These are phyloP conservation scores for Fusarium fracticaudum DNA, from an alignment of 2,329 filamentous ascomycete species.

Conservation along the genomic window DNA sequence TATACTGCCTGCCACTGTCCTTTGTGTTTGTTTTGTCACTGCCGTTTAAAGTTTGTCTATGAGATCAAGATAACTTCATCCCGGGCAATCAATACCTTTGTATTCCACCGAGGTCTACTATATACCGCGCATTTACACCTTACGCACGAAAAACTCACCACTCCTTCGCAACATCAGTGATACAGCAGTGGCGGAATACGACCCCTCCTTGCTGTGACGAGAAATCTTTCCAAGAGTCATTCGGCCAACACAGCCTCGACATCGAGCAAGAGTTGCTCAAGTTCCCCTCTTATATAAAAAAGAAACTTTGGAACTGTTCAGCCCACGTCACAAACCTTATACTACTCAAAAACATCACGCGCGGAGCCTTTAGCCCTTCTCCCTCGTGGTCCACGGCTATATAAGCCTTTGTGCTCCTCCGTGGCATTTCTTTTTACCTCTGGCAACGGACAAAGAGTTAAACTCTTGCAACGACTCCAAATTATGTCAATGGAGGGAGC, in stretches of 20 bases:
- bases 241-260: neutral
- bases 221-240: slow-evolving; percentile 27
- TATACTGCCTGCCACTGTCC: neutral
- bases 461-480: neutral
- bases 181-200: slow-evolving; percentile 11
- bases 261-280: neutral
- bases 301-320: neutral
- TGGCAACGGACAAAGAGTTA: neutral
- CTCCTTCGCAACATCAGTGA: neutral
- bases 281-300: neutral
- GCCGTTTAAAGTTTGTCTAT: slow-evolving; percentile 28
- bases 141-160: slow-evolving; percentile 21
- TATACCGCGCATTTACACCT: neutral
- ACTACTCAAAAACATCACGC: neutral
- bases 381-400: neutral
- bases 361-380: neutral
- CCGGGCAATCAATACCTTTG: neutral
- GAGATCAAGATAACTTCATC: slow-evolving; percentile 2
- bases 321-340: neutral
- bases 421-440: neutral
- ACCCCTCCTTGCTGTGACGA: slow-evolving; percentile 6
- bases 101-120: neutral
- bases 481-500: slow-evolving; percentile 43
- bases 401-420: neutral
- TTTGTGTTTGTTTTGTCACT: neutral